A percentile compares a stretch with the other conserved stretches of the same genome.
Evolutionary conservation across 2,329 filamentous ascomycete genomes (phyloP).

Genomic region (Aspergillus japonicus): DNA sequence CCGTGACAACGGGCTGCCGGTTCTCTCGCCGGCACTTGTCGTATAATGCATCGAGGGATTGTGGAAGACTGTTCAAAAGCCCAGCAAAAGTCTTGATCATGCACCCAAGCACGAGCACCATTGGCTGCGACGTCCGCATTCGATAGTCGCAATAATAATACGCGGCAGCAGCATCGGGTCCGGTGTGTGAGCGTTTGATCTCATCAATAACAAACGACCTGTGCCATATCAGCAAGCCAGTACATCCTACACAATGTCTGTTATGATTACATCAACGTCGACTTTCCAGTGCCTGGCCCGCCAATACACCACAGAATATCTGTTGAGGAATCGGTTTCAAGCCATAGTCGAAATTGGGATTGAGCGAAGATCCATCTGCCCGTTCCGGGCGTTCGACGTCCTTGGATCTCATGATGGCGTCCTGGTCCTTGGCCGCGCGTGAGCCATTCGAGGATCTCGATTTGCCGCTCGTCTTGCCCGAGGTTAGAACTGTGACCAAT

Average conservation of each 20-base stretch:
- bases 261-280: not conserved
- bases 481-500: not conserved
- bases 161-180: not conserved
- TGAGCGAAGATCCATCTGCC: not conserved
- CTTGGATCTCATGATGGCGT: not conserved
- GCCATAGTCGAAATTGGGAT: not conserved
- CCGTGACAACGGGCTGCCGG: not conserved
- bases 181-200: not conserved
- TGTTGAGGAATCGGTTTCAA: not conserved
- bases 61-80: not conserved
- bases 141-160: not conserved
- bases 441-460: not conserved
- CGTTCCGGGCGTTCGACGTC: not conserved
- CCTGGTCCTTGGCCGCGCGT: not conserved
- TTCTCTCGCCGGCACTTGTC: not conserved
- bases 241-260: not conserved
- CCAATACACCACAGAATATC: not conserved
- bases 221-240: not conserved
- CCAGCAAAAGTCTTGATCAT: not conserved
- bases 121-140: not conserved
- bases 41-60: not conserved
- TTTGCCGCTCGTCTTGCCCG: not conserved
- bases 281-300: not conserved
- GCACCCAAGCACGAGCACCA: not conserved
- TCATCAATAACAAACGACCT: not conserved